phyloP scores from a whole-genome alignment of 257 asterid genomes.

The Solanum piurae region DNA sequence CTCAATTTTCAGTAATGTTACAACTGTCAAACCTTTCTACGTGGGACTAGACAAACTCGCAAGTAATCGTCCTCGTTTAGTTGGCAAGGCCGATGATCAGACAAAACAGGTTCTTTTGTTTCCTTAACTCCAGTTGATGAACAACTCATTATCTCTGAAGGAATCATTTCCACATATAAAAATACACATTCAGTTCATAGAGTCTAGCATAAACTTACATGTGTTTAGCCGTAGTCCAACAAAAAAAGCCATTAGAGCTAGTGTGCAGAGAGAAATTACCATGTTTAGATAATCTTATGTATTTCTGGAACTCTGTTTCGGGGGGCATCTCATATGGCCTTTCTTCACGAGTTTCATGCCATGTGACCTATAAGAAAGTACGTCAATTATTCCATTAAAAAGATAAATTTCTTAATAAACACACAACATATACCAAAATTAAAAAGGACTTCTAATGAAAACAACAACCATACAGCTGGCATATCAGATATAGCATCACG shows the following conservation, averaged over 20 bases:
- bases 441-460: not conserved
- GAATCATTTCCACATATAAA: not conserved
- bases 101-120: constrained; percentile 17
- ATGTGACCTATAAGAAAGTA: constrained; percentile 22
- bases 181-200: not conserved
- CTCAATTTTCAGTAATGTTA: not conserved
- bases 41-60: constrained; percentile 64
- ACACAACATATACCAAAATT: not conserved
- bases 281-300: constrained; percentile 43
- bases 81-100: constrained; percentile 54
- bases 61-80: constrained; percentile 39
- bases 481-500: constrained; percentile 77
- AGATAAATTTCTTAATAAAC: not conserved
- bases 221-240: not conserved
- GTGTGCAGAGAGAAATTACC: constrained; percentile 12
- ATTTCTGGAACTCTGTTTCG: constrained; percentile 51
- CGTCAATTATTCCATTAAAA: not conserved
- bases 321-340: constrained; percentile 58
- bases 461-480: constrained; percentile 36
- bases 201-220: not conserved
- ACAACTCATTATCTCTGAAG: constrained; percentile 43
- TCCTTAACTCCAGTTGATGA: constrained; percentile 4
- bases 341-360: constrained; percentile 47
- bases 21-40: constrained; percentile 25
- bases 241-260: not conserved